Evolutionary conservation across 2,329 filamentous ascomycete species (phyloP), one percentile per base, ranked within the genome.

Genomic region (Sclerotinia nivalis): DNA sequence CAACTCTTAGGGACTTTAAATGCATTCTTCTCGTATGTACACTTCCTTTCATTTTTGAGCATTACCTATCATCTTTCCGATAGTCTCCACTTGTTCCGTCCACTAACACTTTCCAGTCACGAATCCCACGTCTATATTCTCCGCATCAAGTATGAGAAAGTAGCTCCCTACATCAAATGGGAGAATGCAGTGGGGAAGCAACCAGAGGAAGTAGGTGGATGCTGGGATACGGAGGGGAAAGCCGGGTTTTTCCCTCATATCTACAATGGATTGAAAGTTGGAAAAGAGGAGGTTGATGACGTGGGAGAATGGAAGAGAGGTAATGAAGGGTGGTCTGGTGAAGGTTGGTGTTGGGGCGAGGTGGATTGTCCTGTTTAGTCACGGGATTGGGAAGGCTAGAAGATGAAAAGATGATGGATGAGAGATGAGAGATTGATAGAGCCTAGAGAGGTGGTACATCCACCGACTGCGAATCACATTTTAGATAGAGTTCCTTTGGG

Each of bases 161-260:
- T 78, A 6, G 59, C 73, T 43, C 59, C 68, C 6, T 73, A 68
- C 28, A 68, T 77, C 15, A 74, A 67, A 47, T 77, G 75, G 75
- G 75, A 77, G 67, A 70, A 76, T 69, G 60, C 72, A 12, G 49
- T 55, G 1, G 75, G 75, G 4, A 74, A 77, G 50, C 45, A 58
- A 9, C 68, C 75, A 9, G 72, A 74, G 37, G 74, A 75, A 54
- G 68, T 72, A 18, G 74, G 74, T 1, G 72, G 73, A 15, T 71
- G 71, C 56, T 77, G 76, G 76, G 75, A 77, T 71, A 71, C 70
- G 9, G 70, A 76, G n/a, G 74, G 71, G 1, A 66, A 69, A 28
- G 69, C 59, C 12, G 74, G 74, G 0, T 75, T 73, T 3, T 78
- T 77, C 64, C 75, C 76, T 28, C 76, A 78, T 69, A 71, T 78